Conservation (phyloP, 2,329 filamentous ascomycete species). For the Epichloe sibirici region DNA sequence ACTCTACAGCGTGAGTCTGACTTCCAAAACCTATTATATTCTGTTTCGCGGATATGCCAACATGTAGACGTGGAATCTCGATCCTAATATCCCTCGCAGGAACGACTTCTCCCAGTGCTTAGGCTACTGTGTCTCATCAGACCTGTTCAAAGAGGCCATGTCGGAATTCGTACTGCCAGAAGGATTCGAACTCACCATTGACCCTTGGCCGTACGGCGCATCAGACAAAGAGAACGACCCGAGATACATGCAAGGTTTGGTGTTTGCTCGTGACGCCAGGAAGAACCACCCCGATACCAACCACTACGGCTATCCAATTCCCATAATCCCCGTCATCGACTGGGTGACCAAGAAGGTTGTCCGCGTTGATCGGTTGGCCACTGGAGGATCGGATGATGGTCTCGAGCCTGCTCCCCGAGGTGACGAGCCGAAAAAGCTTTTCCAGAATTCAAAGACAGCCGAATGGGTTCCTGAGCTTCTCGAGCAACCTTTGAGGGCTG, state of each 20-base stretch:
- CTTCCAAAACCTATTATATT: not conserved
- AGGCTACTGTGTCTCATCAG: conserved; percentile 28
- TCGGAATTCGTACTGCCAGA: conserved; percentile 33
- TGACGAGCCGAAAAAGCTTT: conserved; percentile 31
- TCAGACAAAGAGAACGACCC: conserved; percentile 27
- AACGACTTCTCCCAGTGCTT: conserved; percentile 29
- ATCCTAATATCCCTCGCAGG: conserved; percentile 10
- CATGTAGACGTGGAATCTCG: not conserved
- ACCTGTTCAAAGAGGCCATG: conserved; percentile 34
- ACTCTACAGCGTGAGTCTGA: conserved; percentile 13
- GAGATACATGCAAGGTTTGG: conserved; percentile 37
- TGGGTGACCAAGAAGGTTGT: conserved; percentile 40
- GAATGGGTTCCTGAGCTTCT: conserved; percentile 42
- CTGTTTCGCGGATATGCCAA: not conserved
- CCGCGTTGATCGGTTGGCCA: conserved; percentile 44
- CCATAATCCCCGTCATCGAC: conserved; percentile 47
- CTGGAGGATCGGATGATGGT: conserved; percentile 32
- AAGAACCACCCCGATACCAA: conserved; percentile 42
- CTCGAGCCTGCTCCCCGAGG: conserved; percentile 22
- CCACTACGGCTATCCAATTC: conserved; percentile 50
- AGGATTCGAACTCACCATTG: conserved; percentile 30
- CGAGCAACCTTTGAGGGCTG: conserved; percentile 31
- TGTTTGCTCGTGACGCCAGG: conserved; percentile 31
- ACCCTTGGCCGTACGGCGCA: conserved; percentile 56
- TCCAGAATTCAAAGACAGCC: conserved; percentile 26